Evolutionary conservation across 2,329 filamentous ascomycete genomes (phyloP).

Genomic region (Raffaelea ambrosiae): DNA sequence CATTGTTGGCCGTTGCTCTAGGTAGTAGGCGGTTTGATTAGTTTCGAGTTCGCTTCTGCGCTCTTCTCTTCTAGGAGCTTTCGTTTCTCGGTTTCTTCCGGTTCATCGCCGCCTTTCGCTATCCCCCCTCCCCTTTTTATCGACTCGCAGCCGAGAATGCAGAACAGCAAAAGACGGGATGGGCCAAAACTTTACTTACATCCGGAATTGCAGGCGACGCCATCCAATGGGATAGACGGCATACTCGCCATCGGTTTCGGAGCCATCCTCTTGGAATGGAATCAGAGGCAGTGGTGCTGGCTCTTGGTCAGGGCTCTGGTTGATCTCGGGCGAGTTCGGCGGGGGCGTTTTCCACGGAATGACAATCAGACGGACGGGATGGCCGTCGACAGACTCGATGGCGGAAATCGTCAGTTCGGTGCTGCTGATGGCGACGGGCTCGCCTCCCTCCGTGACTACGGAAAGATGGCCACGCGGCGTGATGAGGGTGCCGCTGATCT

Average conservation of each 20-base stretch:
- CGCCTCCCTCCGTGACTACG: constrained; percentile 74
- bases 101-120: neutral
- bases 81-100: neutral
- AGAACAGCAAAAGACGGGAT: neutral
- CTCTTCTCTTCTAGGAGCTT: neutral
- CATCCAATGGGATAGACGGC: constrained; percentile 89
- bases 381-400: constrained; percentile 89
- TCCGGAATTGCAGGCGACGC: constrained; percentile 88
- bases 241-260: constrained; percentile 62
- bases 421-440: constrained; percentile 70
- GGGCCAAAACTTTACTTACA: constrained; percentile 35
- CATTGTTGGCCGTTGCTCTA: constrained; percentile 91
- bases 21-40: constrained; percentile 9
- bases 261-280: constrained; percentile 53
- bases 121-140: neutral
- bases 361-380: constrained; percentile 85
- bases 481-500: constrained; percentile 84
- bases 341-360: constrained; percentile 97
- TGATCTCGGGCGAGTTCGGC: constrained; percentile 62
- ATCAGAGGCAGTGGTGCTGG: constrained; percentile 72
- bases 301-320: constrained; percentile 67
- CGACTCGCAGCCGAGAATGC: too few relatives aligned
- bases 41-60: too few relatives aligned
- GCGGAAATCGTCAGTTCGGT: constrained; percentile 87
- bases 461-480: constrained; percentile 70